Evolutionary conservation across 495 filamentous ascomycete species (phyloP), one percentile per base, ranked within the genome.

Genomic region (Hypoxylon fragiforme): DNA sequence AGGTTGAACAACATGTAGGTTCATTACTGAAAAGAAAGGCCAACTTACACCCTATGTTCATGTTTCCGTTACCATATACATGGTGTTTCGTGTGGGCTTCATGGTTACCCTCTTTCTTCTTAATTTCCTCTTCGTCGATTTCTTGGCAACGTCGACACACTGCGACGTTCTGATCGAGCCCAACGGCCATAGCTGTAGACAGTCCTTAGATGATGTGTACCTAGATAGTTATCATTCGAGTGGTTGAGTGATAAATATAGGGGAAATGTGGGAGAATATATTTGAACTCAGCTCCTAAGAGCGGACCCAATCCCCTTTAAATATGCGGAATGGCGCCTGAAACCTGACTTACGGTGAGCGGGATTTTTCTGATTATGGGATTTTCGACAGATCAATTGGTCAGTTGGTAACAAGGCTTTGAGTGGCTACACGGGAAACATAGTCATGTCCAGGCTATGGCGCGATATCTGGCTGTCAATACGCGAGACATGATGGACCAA

Each of bases 111-210:
- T 59, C 47, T 47, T 50, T 58, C 21, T 35, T 53, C 24, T 62
- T 57, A 1, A 20, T 16, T 31, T 65, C 54, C 21, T 67, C 65
- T 3, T 61, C 55, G 13, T 65, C 58, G 12, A 63, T 65, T 42
- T 58, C 57, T 24, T 56, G 54, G 14, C 62, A 67, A 11, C 58
- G 51, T 28, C 15, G 34, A 39, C 65, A 67, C 28, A 48, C 48
- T n/a, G 28, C 34, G 3, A 21, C 31, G 9, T 30, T 52, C 26
- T 50, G 51, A 16, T 21, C 48, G 15, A 56, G 44, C 20, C 52
- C 48, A 22, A 58, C 12, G 8, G 65, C 62, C 65, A 67, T 67
- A 28, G 16, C 58, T 40, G 7, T 4, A 4, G 24, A 28, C 13
- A 11, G 37, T n/a, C 20, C 1, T 20, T 46, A 32, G 26, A 41